phyloP scores from a whole-genome alignment of 2,329 filamentous ascomycete species.

The Tolypocladium album region DNA sequence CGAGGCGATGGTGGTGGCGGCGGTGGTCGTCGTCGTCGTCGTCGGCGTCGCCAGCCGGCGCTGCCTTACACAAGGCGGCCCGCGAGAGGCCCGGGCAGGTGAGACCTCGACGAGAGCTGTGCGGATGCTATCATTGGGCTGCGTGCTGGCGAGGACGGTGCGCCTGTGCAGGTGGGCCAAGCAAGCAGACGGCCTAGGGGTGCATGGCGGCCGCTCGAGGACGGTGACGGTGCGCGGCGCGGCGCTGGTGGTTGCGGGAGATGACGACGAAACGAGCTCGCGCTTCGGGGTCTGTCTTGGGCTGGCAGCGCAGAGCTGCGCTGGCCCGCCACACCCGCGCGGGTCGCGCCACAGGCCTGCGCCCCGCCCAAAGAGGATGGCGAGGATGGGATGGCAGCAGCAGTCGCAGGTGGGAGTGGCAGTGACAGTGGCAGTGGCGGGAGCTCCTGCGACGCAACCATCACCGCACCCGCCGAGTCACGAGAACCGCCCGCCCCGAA shows the following conservation, averaged over 20 bases:
- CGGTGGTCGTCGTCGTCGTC: background rate
- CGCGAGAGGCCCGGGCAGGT: background rate
- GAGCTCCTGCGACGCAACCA: background rate
- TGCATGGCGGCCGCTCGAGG: background rate
- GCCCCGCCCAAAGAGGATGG: background rate
- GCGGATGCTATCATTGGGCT: slow-evolving; percentile 3
- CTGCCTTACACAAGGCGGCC: background rate
- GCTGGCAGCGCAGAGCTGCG: background rate
- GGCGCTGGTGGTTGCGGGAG: background rate
- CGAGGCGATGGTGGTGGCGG: background rate
- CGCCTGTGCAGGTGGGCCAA: background rate
- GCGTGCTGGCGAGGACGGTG: background rate
- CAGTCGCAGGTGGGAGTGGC: no score
- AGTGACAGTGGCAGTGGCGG: no score
- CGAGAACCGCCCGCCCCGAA: background rate
- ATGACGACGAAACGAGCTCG: background rate
- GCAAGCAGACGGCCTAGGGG: background rate
- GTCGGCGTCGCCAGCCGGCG: slow-evolving; percentile 2
- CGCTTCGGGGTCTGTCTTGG: background rate
- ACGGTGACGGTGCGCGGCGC: no score
- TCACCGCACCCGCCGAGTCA: background rate
- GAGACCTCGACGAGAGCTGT: background rate
- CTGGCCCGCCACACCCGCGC: background rate
- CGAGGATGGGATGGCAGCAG: no score
- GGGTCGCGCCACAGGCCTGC: background rate